These are phyloP conservation scores for Daphne laureola DNA, from an alignment of 441 rosid genomes.

Conservation along the genomic window DNA sequence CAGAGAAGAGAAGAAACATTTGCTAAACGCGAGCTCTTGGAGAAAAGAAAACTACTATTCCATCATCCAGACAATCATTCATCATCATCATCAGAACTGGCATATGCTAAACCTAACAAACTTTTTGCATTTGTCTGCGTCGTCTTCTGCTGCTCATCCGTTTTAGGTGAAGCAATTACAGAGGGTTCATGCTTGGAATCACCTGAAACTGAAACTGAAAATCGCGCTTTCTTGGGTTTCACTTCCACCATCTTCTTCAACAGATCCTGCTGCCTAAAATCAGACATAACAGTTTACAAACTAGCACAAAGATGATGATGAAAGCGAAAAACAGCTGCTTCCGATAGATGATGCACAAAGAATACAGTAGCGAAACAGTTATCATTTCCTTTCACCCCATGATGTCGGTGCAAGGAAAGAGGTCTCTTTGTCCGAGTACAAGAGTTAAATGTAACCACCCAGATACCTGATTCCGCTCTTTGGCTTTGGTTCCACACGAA, in stretches of 20 bases:
- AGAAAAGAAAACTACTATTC: no score
- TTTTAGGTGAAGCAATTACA: constrained; percentile 16
- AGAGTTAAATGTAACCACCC: neutral
- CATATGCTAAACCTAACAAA: constrained; percentile 77
- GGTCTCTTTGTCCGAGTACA: no score
- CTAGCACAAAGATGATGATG: no score
- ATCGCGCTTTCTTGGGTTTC: constrained; percentile 58
- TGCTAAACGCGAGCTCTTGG: no score
- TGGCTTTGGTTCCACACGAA: constrained; percentile 91
- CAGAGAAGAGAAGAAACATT: no score
- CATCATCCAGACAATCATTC: constrained; percentile 13
- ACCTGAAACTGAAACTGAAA: constrained; percentile 27
- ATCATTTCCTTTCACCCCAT: no score
- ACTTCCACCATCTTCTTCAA: constrained; percentile 81
- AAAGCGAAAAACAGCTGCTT: no score
- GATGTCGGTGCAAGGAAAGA: neutral
- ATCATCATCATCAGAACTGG: constrained; percentile 74
- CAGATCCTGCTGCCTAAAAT: constrained; percentile 74
- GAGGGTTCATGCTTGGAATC: constrained; percentile 20
- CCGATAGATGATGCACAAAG: no score
- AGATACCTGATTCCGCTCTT: constrained; percentile 86
- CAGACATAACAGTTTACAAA: no score
- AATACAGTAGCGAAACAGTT: no score
- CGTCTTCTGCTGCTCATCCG: constrained; percentile 16
- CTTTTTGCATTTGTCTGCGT: constrained; percentile 42